Base-by-base conservation (phyloP, 768 basidiomycete species). In the Leccinum barrowsii region DNA sequence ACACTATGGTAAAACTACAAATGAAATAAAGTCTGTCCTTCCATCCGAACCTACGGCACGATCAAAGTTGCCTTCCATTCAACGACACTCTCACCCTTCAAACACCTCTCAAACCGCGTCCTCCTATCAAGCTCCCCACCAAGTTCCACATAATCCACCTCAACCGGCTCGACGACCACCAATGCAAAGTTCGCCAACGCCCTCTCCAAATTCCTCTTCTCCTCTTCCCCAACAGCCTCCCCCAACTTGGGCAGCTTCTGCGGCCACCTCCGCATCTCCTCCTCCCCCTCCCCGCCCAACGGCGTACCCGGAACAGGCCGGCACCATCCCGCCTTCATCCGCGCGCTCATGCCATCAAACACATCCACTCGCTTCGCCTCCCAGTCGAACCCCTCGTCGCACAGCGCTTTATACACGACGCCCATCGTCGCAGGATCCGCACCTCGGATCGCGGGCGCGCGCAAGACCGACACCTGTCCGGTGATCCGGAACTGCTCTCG, bases 401-500 rank as follows among this genome's bases (percentile, higher is more conserved):
- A 69, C 46, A 83, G 68, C 46, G 73, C 71, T 0, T 73, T 72
- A 28, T 59, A 64, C 24, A 70, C 63, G 6, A 78, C 58, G 1
- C 69, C 70, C 4, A 3, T n/a, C 37, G 17, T 7, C 37, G 3
- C 37, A 17, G 37, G 37, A 17, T 40, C 17, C 4, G 11, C 15
- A 37, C 15, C 35, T 37, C 34, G 21, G 34, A 13, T 13, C 19
- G 0, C 46, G 0, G 46, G 46, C 13, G 19, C 46, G 1, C 88
- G 83, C 21, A 91, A 75, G 59, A 91, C 61, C 67, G 76, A 78
- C 21, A 81, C 82, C 13, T 70, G 70, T 1, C 86, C 91, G 0
- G 75, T 59, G 65, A 95, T 74, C 50, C 93, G 85, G 68, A 86
- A 92, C 65, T 95, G 92, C 67, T 90, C 85, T 54, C 79, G 70